Percentiles rank a stretch among this genome's conserved stretches.
phyloP scores from a whole-genome alignment of 257 asterid genomes.

The Gentiana straminea region DNA sequence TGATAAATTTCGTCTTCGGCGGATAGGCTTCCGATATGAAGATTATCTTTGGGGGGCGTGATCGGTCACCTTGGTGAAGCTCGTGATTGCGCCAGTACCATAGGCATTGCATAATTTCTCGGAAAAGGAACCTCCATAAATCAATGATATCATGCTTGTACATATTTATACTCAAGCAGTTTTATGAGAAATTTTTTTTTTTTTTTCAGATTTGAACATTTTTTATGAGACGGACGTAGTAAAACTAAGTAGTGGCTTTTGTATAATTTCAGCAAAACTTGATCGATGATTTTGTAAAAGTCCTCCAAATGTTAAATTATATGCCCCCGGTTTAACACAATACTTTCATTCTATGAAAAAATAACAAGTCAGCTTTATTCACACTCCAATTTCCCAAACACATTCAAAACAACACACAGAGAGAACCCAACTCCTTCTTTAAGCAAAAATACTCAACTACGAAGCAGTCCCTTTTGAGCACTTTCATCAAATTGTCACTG shows the following conservation, averaged over 20 bases:
- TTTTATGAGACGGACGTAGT: too few species aligned
- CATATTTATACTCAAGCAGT: too few species aligned
- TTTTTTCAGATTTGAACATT: too few species aligned
- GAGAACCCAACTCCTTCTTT: not conserved
- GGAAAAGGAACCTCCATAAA: too few species aligned
- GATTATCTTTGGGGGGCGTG: too few species aligned
- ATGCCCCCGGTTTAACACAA: constrained; percentile 32
- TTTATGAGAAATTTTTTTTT: too few species aligned
- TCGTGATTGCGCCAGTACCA: too few species aligned
- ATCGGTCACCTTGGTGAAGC: too few species aligned
- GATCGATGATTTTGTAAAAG: constrained; percentile 31
- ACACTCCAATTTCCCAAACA: constrained; percentile 10
- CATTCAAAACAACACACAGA: constrained; percentile 1
- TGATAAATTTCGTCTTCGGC: too few species aligned
- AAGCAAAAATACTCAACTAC: not conserved
- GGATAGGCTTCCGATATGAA: too few species aligned
- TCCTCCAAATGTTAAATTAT: constrained; percentile 44
- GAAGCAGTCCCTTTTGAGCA: not conserved
- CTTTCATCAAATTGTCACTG: constrained; percentile 8
- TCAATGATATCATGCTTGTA: too few species aligned
- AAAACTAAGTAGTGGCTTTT: not conserved
- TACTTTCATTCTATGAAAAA: constrained; percentile 15
- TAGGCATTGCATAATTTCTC: too few species aligned
- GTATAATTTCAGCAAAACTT: constrained; percentile 29
- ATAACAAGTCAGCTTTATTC: constrained; percentile 32